Conservation (phyloP, 2,329 filamentous ascomycete genomes). For the Trichothecium sympodiale region DNA sequence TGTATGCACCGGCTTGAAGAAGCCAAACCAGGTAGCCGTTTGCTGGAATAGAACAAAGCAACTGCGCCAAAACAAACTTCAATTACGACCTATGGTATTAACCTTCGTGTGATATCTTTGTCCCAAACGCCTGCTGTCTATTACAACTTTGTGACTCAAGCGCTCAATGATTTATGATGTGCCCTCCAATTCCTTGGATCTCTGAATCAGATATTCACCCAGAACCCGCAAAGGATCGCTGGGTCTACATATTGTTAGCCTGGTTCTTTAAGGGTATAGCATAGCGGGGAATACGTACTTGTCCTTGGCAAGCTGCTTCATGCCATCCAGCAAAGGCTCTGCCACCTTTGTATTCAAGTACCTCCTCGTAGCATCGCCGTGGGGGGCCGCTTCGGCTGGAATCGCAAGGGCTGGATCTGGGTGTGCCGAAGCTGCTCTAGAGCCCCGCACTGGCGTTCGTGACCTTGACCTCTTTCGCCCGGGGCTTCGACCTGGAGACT, state of each 20-base stretch:
- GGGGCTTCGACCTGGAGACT: constrained; percentile 21
- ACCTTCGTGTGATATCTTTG: background rate
- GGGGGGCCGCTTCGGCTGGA: constrained; percentile 47
- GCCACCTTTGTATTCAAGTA: constrained; percentile 66
- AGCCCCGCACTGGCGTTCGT: constrained; percentile 38
- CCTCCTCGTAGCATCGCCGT: constrained; percentile 58
- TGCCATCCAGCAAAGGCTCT: constrained; percentile 57
- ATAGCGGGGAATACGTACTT: constrained; percentile 40
- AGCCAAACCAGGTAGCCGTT: constrained; percentile 17
- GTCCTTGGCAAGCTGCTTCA: constrained; percentile 62
- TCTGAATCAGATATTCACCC: constrained; percentile 60
- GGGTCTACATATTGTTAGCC: constrained; percentile 32
- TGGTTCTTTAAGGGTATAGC: background rate
- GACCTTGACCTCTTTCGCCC: constrained; percentile 5
- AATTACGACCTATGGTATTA: constrained; percentile 2
- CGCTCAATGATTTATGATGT: constrained; percentile 8
- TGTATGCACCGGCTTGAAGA: constrained; percentile 22
- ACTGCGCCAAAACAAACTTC: constrained; percentile 14
- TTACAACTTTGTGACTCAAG: background rate
- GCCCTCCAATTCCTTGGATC: constrained; percentile 52
- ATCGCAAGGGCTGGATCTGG: constrained; percentile 42
- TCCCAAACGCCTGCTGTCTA: background rate
- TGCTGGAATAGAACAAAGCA: constrained; percentile 17
- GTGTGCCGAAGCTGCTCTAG: constrained; percentile 45
- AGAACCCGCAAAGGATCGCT: constrained; percentile 57